Conservation (phyloP, 2,329 filamentous ascomycete species). For the Coniochaeta sp. region DNA sequence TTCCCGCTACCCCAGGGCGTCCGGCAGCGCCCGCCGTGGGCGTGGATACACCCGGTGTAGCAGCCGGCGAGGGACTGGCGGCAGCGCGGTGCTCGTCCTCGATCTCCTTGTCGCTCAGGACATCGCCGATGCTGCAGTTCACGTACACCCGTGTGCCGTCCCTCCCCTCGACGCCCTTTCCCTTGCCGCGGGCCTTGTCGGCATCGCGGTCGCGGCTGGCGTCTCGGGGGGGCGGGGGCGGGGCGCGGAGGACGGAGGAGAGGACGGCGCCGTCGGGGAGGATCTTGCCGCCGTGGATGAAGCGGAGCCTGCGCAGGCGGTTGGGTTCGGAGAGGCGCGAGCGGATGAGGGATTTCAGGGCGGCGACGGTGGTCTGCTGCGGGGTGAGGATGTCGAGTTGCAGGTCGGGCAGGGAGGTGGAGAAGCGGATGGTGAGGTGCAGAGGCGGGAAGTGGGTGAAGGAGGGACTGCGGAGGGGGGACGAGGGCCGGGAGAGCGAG, state of each 20-base stretch:
- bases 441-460: constrained; percentile 35
- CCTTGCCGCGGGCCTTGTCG: constrained; percentile 45
- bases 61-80: constrained; percentile 12
- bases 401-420: constrained; percentile 74
- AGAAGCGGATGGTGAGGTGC: constrained; percentile 84
- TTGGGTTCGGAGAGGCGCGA: constrained; percentile 46
- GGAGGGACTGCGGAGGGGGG: constrained; percentile 4
- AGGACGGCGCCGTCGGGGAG: constrained; percentile 68
- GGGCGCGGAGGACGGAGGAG: constrained; percentile 57
- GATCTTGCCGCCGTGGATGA: constrained; percentile 86
- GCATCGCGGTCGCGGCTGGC: background rate
- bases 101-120: constrained; percentile 62
- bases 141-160: constrained; percentile 63
- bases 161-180: constrained; percentile 55
- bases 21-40: background rate
- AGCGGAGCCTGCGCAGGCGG: constrained; percentile 54
- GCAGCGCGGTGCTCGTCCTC: constrained; percentile 48
- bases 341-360: constrained; percentile 78
- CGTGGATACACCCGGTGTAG: background rate
- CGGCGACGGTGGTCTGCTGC: constrained; percentile 61
- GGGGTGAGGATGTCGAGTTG: constrained; percentile 67
- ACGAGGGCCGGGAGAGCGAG: background rate
- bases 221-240: constrained; percentile 42
- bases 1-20: background rate
- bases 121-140: constrained; percentile 84